phyloP scores from a whole-genome alignment of 208 protist genomes.

The Trichomonas vaginalis region DNA sequence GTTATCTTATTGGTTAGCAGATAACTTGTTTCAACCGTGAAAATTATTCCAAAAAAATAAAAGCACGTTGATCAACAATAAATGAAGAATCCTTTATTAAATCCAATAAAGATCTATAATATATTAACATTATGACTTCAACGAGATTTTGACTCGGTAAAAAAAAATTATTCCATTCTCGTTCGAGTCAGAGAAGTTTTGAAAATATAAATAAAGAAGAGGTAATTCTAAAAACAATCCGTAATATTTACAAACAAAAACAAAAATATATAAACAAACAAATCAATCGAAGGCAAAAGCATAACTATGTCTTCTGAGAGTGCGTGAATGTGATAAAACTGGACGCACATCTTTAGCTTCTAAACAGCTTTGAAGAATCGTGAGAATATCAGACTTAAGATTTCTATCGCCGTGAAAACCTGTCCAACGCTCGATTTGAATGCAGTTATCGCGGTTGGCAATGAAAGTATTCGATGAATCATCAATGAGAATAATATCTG shows the following conservation, averaged over 20 bases:
- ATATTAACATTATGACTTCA: too few species aligned
- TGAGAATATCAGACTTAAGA: neutral
- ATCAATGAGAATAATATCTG: neutral
- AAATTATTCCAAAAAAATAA: too few species aligned
- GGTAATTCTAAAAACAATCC: too few species aligned
- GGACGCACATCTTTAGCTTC: neutral
- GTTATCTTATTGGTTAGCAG: too few species aligned
- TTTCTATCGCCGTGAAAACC: neutral
- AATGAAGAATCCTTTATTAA: too few species aligned
- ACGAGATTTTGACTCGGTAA: too few species aligned
- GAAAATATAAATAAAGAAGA: too few species aligned
- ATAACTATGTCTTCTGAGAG: neutral
- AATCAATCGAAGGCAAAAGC: neutral
- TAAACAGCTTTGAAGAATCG: neutral
- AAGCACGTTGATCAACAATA: too few species aligned
- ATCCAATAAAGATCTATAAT: too few species aligned
- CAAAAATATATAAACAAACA: neutral
- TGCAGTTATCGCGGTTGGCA: neutral
- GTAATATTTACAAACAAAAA: neutral
- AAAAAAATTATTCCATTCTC: too few species aligned
- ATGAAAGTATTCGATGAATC: neutral
- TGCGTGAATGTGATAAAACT: neutral
- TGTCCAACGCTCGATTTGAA: neutral
- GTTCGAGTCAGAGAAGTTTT: too few species aligned
- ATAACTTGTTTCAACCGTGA: too few species aligned